A percentile compares a stretch with the other conserved stretches of the same genome.
Conservation (phyloP, 106 monocot genomes). For the Posidonia australis region DNA sequence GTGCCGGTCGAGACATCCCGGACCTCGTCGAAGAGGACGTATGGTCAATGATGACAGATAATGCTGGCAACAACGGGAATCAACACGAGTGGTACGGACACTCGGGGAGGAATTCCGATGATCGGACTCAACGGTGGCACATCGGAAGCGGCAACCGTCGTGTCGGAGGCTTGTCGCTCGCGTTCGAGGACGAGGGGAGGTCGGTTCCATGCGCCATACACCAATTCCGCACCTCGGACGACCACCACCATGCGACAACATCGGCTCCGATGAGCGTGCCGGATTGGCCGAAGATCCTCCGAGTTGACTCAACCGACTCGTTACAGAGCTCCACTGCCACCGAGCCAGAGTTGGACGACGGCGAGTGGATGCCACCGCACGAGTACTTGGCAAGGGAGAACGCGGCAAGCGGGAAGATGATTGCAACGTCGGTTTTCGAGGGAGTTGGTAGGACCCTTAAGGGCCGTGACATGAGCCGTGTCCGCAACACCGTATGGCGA, state of each 20-base stretch:
- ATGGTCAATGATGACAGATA: conserved; percentile 21
- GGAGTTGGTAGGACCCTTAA: conserved; percentile 73
- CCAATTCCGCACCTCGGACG: conserved; percentile 11
- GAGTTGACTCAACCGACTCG: conserved; percentile 16
- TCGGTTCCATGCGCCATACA: conserved; percentile 11
- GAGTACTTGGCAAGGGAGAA: conserved; percentile 51
- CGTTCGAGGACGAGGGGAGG: conserved; percentile 15
- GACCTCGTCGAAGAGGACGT: conserved; percentile 54
- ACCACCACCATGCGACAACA: conserved; percentile 7
- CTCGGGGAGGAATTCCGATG: not conserved
- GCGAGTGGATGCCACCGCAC: conserved; percentile 62
- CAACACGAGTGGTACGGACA: not conserved
- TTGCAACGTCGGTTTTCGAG: conserved; percentile 58
- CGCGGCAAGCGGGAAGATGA: conserved; percentile 12
- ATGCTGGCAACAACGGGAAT: not conserved
- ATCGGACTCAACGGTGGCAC: not conserved
- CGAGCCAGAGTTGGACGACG: conserved; percentile 10
- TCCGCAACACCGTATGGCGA: conserved; percentile 80
- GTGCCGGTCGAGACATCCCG: conserved; percentile 16
- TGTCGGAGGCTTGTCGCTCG: conserved; percentile 32
- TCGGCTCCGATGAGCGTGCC: conserved; percentile 53
- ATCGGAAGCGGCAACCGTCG: not conserved
- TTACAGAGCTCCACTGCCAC: conserved; percentile 1
- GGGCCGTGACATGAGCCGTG: conserved; percentile 66
- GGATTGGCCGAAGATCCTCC: conserved; percentile 25